Conservation (phyloP, 306 rosid species). For the Abrus precatorius region DNA sequence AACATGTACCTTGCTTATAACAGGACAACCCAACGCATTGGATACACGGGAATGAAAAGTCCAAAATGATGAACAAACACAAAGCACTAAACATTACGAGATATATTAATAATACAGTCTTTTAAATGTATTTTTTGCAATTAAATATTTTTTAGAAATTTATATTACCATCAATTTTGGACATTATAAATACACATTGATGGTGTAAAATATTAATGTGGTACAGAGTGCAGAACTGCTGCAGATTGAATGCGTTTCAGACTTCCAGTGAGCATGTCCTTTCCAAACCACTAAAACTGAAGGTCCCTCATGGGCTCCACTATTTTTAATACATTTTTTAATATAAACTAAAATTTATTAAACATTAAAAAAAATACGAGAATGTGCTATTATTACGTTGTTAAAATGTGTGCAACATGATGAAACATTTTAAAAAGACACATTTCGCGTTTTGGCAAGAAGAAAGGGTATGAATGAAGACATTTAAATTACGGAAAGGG, state of each 20-base stretch:
- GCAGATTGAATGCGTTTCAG: background rate
- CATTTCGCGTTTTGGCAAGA: background rate
- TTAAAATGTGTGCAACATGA: too few species aligned
- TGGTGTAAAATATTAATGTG: too few species aligned
- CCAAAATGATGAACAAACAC: background rate
- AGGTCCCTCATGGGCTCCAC: background rate
- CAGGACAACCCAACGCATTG: background rate
- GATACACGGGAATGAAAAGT: background rate
- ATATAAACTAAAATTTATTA: too few species aligned
- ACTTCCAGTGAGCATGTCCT: background rate
- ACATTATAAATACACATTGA: too few species aligned
- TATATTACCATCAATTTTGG: too few species aligned
- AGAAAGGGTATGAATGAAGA: background rate
- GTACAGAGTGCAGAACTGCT: too few species aligned
- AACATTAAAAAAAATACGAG: too few species aligned
- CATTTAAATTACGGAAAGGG: conserved; percentile 1
- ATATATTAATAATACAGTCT: too few species aligned
- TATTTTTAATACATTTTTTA: too few species aligned
- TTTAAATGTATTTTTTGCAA: too few species aligned
- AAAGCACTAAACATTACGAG: background rate
- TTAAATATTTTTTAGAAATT: too few species aligned
- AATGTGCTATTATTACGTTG: too few species aligned
- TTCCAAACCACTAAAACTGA: background rate
- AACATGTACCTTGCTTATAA: background rate
- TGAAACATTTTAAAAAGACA: background rate